Evolutionary conservation across 2,329 filamentous ascomycete species (phyloP), one percentile per base, ranked within the genome.

Genomic region (Stenocarpella maydis): DNA sequence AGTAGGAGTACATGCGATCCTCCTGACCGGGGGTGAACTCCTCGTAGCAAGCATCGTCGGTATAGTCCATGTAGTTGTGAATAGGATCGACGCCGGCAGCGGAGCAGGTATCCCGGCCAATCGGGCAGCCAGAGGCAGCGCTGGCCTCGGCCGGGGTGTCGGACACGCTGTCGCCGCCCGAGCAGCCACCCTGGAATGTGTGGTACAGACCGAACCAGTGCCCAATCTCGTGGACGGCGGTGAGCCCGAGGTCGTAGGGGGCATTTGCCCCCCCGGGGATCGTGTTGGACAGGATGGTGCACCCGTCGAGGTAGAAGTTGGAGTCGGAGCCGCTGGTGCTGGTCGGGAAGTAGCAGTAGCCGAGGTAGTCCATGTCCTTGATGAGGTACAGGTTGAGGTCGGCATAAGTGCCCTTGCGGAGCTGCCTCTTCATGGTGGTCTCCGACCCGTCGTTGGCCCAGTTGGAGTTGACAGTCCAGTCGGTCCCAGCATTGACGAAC

Each of bases 381-480:
- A 82, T 76, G 76, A 84, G 83, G 80, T 85, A 85, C 52, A 85
- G 50, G 78, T 86, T 86, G 65, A 86, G 80, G 71, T 81, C 76
- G 14, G 74, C 65, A 74, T 82, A 82, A 55, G 73, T 77, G 68
- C 81, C 81, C 76, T 82, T 79, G 74, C 82, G 81, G 53, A 85
- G 80, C 34, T 80, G 73, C 26, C 74, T 74, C 79, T 84, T 84
- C 82, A 85, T 85, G 53, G 74, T 76, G 49, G 80, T 70, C 74
- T 84, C 80, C 60, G 73, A 72, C 39, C 71, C 67, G 70, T 81
- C 83, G 17, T 69, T 72, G 37, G 83, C 82, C 83, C 84, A 87
- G 73, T 76, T 76, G 24, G 76, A 47, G 78, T 87, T 86, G 73
- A 85, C 76, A 43, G 84, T 78, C 65, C 69, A 72, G 68, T 75